Percentiles rank a stretch among this genome's conserved stretches.
These are phyloP conservation scores for Septoria petroselini DNA, from an alignment of 2,329 filamentous ascomycete species.

Conservation along the genomic window DNA sequence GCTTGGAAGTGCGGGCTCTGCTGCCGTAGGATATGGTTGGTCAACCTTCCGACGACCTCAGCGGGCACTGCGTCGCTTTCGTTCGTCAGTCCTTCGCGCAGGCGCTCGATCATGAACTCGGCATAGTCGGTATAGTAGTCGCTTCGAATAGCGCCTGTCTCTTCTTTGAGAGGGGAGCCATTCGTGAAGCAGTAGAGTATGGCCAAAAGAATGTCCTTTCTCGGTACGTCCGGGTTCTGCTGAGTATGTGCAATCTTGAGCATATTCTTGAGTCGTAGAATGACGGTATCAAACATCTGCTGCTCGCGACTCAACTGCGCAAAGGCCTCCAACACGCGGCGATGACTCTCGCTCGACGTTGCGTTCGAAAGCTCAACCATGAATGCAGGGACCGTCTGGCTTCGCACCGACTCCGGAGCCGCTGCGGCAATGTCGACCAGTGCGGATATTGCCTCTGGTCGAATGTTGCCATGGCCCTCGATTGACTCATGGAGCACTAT, in stretches of 20 bases:
- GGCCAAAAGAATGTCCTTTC: constrained; percentile 59
- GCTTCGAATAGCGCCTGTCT: constrained; percentile 41
- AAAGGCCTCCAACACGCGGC: constrained; percentile 60
- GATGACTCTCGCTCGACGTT: constrained; percentile 47
- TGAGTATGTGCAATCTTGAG: constrained; percentile 56
- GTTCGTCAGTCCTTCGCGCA: constrained; percentile 36
- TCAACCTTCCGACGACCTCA: constrained; percentile 60
- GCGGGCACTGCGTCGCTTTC: constrained; percentile 52
- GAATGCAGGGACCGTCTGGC: constrained; percentile 64
- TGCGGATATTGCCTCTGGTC: constrained; percentile 56
- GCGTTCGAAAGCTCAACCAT: constrained; percentile 59
- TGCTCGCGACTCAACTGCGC: constrained; percentile 62
- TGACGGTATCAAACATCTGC: constrained; percentile 61
- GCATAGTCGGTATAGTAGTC: constrained; percentile 49
- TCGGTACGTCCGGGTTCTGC: constrained; percentile 52
- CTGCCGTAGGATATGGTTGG: constrained; percentile 57
- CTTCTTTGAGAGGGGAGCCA: constrained; percentile 46
- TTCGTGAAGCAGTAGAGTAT: constrained; percentile 60
- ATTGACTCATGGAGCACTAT: constrained; percentile 60
- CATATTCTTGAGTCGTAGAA: constrained; percentile 62
- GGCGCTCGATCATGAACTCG: constrained; percentile 42
- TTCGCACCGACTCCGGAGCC: constrained; percentile 60
- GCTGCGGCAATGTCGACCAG: constrained; percentile 61
- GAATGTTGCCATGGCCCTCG: constrained; percentile 55
- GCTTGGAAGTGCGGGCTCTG: constrained; percentile 49